A percentile compares a stretch with the other conserved stretches of the same genome.
Conservation (phyloP, 2,329 filamentous ascomycete species). For the Penicillium decumbens region DNA sequence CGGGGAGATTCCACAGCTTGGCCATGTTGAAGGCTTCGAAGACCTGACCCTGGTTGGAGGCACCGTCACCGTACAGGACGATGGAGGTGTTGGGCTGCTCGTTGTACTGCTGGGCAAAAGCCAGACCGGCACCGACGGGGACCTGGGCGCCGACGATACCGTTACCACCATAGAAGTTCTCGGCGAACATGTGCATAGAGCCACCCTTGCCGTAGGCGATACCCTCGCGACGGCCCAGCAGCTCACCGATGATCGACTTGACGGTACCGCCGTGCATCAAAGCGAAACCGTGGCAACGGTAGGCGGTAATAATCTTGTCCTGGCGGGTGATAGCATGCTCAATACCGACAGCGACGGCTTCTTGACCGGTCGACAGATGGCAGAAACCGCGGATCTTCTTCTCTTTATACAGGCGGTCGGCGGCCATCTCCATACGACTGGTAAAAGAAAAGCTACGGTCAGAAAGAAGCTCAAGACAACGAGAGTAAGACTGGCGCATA, state of each 20-base stretch:
- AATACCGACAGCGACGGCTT: conserved; percentile 94
- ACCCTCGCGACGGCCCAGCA: conserved; percentile 89
- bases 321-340: conserved; percentile 88
- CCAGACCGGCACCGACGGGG: conserved; percentile 90
- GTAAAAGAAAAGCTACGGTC: conserved; percentile 10
- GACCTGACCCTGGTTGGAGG: conserved; percentile 97
- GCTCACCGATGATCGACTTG: conserved; percentile 90
- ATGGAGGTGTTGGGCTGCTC: conserved; percentile 80
- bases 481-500: conserved; percentile 48
- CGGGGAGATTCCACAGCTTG: conserved; percentile 94
- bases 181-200: conserved; percentile 99
- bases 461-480: conserved; percentile 3
- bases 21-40: conserved; percentile 99
- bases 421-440: conserved; percentile 99
- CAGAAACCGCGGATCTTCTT: conserved; percentile 99
- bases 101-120: conserved; percentile 94
- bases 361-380: conserved; percentile 94
- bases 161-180: conserved; percentile 97
- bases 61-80: conserved; percentile 94
- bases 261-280: conserved; percentile 90
- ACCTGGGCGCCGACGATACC: conserved; percentile 99
- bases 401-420: conserved; percentile 98
- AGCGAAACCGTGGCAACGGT: conserved; percentile 98
- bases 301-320: conserved; percentile 95
- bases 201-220: conserved; percentile 99